Evolutionary conservation across 192 early-diverging fungal genomes (phyloP).

Genomic region (Mortierella hygrophila): DNA sequence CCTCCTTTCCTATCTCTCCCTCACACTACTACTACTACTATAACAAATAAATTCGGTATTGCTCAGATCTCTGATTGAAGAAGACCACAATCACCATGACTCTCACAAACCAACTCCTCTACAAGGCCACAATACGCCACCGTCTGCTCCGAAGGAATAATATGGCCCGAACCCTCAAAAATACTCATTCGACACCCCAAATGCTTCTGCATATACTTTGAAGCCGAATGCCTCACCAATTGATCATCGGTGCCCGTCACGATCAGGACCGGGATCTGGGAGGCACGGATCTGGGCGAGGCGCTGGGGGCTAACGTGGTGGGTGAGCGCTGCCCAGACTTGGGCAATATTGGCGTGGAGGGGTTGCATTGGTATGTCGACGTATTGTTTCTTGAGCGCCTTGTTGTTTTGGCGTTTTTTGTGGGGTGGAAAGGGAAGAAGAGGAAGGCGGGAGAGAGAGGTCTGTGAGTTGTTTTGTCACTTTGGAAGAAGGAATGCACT

Average conservation of each 20-base stretch:
- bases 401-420: not conserved
- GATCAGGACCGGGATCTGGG: constrained; percentile 4
- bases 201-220: constrained; percentile 19
- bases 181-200: constrained; percentile 11
- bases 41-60: not conserved
- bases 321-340: constrained; percentile 7
- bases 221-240: constrained; percentile 11
- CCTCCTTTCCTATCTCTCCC: not conserved
- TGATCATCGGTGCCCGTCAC: constrained; percentile 15
- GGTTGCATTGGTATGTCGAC: constrained; percentile 10
- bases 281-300: not conserved
- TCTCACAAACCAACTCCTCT: constrained; percentile 10
- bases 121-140: constrained; percentile 11
- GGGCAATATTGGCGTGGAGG: constrained; percentile 15
- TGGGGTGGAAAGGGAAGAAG: not conserved
- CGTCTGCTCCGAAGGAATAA: constrained; percentile 1
- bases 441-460: not conserved
- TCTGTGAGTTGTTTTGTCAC: constrained; percentile 1
- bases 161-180: constrained; percentile 20
- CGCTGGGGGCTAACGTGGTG: constrained; percentile 12
- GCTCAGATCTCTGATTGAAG: not conserved
- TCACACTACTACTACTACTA: not conserved
- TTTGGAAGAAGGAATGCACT: not conserved
- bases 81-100: not conserved
- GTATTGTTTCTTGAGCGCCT: constrained; percentile 3